phyloP scores from a whole-genome alignment of 176 grass and related monocot genomes.

The maize (Zea mays) region Zm-B73-REFERENCE-NAM-5.0 NC_050098.1:4000501-4001000 shows the following conservation, averaged over 20 bases:
- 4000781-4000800: conserved; percentile 94
- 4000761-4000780: conserved; percentile 92
- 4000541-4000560: conserved; percentile 81
- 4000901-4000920: conserved; percentile 73
- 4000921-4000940: conserved; percentile 99
- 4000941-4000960: conserved; percentile 79
- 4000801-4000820: conserved; percentile 84
- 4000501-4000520: conserved; percentile 91
- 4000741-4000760: conserved; percentile 83
- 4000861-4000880: conserved; percentile 76
- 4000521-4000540: conserved; percentile 81
- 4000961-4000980: conserved; percentile 63
- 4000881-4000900: conserved; percentile 74
- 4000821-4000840: conserved; percentile 84
- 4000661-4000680: conserved; percentile 78
- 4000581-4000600: conserved; percentile 78
- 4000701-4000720: conserved; percentile 98
- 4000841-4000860: conserved; percentile 47
- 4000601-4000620: conserved; percentile 90
- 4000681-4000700: conserved; percentile 86
- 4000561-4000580: conserved; percentile 80
- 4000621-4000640: conserved; percentile 57
- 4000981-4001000: conserved; percentile 58
- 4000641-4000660: conserved; percentile 77
- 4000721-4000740: conserved; percentile 80